Evolutionary conservation across 768 basidiomycete genomes (phyloP), one percentile per base, ranked within the genome.

Genomic region (Boletus insuetus): DNA sequence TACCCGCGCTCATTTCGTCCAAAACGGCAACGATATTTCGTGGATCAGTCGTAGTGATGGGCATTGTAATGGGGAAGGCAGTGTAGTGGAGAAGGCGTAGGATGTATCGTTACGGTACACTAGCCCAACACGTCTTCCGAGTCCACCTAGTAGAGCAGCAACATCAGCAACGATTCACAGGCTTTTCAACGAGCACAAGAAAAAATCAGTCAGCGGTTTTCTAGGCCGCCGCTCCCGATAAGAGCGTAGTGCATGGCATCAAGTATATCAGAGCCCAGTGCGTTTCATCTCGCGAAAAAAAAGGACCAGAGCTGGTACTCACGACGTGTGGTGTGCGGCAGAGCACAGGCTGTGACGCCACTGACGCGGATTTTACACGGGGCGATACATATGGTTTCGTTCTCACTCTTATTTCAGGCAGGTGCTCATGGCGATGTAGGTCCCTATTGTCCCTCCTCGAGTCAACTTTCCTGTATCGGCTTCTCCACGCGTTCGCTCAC

Each of bases 1-100:
- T 78, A 58, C 87, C 83, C 46, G 71, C 65, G 12, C 79, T 79
- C 80, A 92, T 87, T 37, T 84, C 80, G 14, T 84, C 77, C 47
- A 81, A 55, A 26, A 69, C 53, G 11, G 54, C 48, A 37, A 61
- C 67, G 53, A 74, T 66, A 9, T 10, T 16, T 19, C 62, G 26
- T 48, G 55, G 24, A 53, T 58, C 58, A 39, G 58, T 42, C 69
- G 69, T 70, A 37, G 22, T 53, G n/a, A 22, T 22, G 14, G 34
- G 41, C 31, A 54, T 55, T 38, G 42, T 29, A 29, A 9, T 9
- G 26, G 8, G 9, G 26, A 24, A 4, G 24, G 26, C 2, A n/a
- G n/a, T n/a, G n/a, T 29, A 29, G 26, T 9, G 26, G 8, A 29
- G 26, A 24, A 4, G 24, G 26, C 2, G 26, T 26, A 26, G 8